Conservation (phyloP, 441 rosid species). For the Gossypium gossypioides region DNA sequence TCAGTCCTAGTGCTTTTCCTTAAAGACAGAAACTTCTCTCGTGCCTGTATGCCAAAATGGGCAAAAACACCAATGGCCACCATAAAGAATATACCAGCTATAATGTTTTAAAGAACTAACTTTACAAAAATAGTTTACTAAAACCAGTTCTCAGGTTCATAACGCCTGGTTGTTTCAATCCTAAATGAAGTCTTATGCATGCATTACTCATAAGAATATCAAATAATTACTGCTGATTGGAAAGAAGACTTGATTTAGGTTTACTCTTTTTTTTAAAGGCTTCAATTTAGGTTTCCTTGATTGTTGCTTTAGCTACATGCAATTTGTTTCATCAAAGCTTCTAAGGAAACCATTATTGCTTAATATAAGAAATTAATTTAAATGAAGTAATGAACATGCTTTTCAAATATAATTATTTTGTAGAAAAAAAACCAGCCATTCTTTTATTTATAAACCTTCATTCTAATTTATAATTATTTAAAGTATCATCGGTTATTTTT, state of each 20-base stretch:
- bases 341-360: background rate
- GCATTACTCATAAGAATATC: background rate
- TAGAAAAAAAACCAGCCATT: background rate
- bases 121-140: background rate
- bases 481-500: background rate
- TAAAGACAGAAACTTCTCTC: constrained; percentile 78
- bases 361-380: background rate
- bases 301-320: background rate
- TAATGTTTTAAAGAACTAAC: constrained; percentile 8
- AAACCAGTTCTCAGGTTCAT: constrained; percentile 3
- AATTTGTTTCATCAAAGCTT: background rate
- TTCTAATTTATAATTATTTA: background rate
- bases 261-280: too few species aligned
- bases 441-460: background rate
- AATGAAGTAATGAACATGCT: background rate
- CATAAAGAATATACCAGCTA: constrained; percentile 10
- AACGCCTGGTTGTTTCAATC: constrained; percentile 2
- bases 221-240: background rate
- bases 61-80: constrained; percentile 16
- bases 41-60: constrained; percentile 46
- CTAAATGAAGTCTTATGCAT: background rate
- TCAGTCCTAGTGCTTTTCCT: constrained; percentile 75
- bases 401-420: background rate
- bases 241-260: background rate
- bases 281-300: background rate